Evolutionary conservation across 2,329 filamentous ascomycete species (phyloP).

Genomic region (Dactylonectria macrodidyma): DNA sequence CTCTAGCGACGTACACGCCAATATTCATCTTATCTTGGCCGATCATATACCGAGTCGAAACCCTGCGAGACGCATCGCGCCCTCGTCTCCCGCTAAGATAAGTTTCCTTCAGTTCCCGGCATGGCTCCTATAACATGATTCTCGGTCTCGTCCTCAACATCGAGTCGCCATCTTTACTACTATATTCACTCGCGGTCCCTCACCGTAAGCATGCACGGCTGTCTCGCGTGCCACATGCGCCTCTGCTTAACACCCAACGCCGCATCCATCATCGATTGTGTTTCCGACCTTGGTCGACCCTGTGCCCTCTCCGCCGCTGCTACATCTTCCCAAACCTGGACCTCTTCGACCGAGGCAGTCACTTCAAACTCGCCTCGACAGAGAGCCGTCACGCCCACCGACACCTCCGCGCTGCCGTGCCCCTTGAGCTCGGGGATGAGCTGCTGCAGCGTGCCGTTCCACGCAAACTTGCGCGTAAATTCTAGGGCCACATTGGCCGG

Average conservation of each 20-base stretch:
- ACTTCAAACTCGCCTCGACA: constrained; percentile 89
- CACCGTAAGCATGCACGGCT: constrained; percentile 69
- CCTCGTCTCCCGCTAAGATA: constrained; percentile 11
- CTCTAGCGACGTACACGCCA: constrained; percentile 5
- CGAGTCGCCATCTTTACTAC: constrained; percentile 8
- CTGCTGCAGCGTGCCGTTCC: constrained; percentile 88
- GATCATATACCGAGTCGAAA: constrained; percentile 31
- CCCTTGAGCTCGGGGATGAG: constrained; percentile 75
- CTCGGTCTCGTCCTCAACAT: constrained; percentile 4
- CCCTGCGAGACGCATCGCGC: neutral
- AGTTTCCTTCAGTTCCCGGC: constrained; percentile 6
- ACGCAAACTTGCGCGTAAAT: constrained; percentile 84
- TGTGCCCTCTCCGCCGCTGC: constrained; percentile 44
- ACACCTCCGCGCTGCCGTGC: constrained; percentile 71
- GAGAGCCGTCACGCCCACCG: constrained; percentile 80
- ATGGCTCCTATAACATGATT: constrained; percentile 20
- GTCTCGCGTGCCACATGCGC: constrained; percentile 75
- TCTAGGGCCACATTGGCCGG: constrained; percentile 82
- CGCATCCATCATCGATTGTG: constrained; percentile 71
- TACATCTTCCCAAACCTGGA: constrained; percentile 66
- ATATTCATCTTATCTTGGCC: constrained; percentile 33
- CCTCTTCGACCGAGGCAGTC: constrained; percentile 85
- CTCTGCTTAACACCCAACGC: constrained; percentile 72
- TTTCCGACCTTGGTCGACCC: constrained; percentile 64
- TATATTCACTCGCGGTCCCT: constrained; percentile 56